Evolutionary conservation across 176 grass and related monocot species (phyloP), one percentile per base, ranked within the genome.

Genomic region (Avena atlantica): DNA sequence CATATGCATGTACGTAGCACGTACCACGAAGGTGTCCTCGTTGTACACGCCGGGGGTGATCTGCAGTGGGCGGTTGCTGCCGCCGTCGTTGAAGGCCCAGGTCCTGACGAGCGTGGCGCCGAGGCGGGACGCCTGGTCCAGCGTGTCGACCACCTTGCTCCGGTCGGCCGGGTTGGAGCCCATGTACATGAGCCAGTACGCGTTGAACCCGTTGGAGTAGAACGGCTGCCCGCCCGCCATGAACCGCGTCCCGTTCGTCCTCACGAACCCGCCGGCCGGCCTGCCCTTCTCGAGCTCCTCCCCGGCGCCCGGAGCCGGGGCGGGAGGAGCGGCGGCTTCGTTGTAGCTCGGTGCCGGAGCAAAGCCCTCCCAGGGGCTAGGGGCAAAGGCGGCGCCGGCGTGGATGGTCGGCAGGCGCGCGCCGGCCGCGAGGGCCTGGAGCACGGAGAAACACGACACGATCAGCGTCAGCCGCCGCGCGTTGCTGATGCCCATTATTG

Each of bases 11-110:
- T 31, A 12, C 1, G n/a, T 2, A 11, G 12, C 37, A 53, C 50
- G 1, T 87, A 95, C 96, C 91, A 55, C 62, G 81, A 98, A 98
- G 74, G 83, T 90, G 27, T 84, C 74, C 85, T 94, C 93, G 17
- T 84, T 88, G 91, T 95, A 98, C 4, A 86, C 89, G 65, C 96
- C 93, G n/a, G 93, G 96, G 6, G 88, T 87, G 62, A 81, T 16
- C 85, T 98, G 91, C 86, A 98, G 71, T 24, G 93, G 86, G 15
- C 74, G 74, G 81, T 91, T 79, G 2, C 74, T 36, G 74, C 91
- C 93, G 6, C 93, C 96, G 83, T 95, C 93, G 84, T 88, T 84
- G 80, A 98, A 98, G 45, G 96, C 96, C 96, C 93, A 95, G 5
- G 92, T 95, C 81, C 96, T 83, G 47, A 93, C 64, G 19, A 95